A percentile compares a stretch with the other conserved stretches of the same genome.
Evolutionary conservation across 164 flowering plant genomes (phyloP).

Genomic region (Paratinospora sagittata): DNA sequence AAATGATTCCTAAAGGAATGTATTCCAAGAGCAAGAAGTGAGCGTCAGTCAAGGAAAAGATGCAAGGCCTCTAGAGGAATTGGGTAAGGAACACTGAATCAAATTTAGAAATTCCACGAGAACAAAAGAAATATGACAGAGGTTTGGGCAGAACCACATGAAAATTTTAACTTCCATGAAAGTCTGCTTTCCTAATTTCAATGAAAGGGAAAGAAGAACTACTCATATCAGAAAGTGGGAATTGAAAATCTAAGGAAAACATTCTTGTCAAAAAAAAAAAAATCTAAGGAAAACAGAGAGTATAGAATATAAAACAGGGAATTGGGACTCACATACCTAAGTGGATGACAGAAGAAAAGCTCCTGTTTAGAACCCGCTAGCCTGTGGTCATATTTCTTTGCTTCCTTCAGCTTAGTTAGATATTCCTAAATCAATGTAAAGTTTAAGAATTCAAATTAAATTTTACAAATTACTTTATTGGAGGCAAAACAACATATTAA

Average conservation of each 20-base stretch:
- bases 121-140: not conserved
- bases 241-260: not conserved
- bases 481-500: not conserved
- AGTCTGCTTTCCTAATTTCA: too few relatives aligned
- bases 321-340: conserved; percentile 47
- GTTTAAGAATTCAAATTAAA: not conserved
- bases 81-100: not conserved
- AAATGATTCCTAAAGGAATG: not conserved
- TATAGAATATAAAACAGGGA: not conserved
- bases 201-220: not conserved
- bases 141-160: too few relatives aligned
- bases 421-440: conserved; percentile 54
- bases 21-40: too few relatives aligned
- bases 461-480: not conserved
- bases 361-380: conserved; percentile 78
- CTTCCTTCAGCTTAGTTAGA: conserved; percentile 62
- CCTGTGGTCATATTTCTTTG: conserved; percentile 92
- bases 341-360: conserved; percentile 91
- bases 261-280: too few relatives aligned
- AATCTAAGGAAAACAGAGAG: not conserved
- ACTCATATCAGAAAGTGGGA: not conserved
- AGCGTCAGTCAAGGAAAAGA: not conserved
- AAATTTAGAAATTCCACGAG: not conserved
- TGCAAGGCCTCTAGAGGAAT: not conserved
- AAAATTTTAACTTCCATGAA: too few relatives aligned